Evolutionary conservation across 1,139 yeast genomes (phyloP).

Genomic region (Yamadazyma siamensis): DNA sequence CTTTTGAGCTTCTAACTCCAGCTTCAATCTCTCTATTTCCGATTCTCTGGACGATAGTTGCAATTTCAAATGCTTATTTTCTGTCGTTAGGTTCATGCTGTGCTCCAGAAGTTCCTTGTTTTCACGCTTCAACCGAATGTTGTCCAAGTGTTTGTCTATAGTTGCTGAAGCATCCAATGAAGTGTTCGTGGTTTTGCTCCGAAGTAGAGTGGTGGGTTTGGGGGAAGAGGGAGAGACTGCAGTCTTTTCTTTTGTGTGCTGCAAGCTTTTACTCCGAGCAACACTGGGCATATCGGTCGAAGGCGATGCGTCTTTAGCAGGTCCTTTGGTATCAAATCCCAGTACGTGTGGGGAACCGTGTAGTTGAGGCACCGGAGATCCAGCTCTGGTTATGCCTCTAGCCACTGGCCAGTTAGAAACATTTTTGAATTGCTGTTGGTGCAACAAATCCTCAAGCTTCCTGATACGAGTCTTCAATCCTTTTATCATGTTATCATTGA

Average conservation of each 20-base stretch:
- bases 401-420: slow-evolving; percentile 56
- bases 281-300: background rate
- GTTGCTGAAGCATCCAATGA: slow-evolving; percentile 33
- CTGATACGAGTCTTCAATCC: slow-evolving; percentile 60
- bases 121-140: slow-evolving; percentile 34
- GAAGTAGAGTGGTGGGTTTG: slow-evolving; percentile 12
- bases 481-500: slow-evolving; percentile 39
- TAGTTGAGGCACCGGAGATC: slow-evolving; percentile 5
- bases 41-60: slow-evolving; percentile 2
- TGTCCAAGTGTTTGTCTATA: slow-evolving; percentile 45
- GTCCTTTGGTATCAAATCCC: background rate
- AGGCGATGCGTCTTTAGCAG: background rate
- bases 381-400: slow-evolving; percentile 10
- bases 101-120: slow-evolving; percentile 19
- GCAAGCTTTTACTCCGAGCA: too few relatives aligned
- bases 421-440: slow-evolving; percentile 61
- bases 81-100: too few relatives aligned
- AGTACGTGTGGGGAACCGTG: slow-evolving; percentile 4
- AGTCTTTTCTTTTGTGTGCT: background rate
- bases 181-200: slow-evolving; percentile 9
- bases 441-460: slow-evolving; percentile 63
- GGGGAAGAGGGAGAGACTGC: slow-evolving; percentile 3
- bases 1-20: slow-evolving; percentile 3
- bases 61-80: slow-evolving; percentile 7
- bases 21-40: slow-evolving; percentile 6